Base-by-base conservation (phyloP, 148 eudicot genomes). In the Camellia granthamiana region DNA sequence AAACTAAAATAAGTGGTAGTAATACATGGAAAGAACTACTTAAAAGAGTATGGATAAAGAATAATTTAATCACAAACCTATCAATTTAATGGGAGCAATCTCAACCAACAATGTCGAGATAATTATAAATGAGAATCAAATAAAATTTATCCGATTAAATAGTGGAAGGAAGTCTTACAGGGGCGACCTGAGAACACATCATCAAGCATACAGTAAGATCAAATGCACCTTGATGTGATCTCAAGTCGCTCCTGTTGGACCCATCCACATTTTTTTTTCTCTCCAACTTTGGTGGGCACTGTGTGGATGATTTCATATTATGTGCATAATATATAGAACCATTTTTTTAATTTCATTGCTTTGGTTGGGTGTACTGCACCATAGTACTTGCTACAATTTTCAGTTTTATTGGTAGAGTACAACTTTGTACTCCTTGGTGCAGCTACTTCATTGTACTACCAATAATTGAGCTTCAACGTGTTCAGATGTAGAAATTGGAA, bases 121-220 rank as follows among this genome's bases (percentile, higher is more conserved):
- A 2, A 14, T 14, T 2, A 6, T 3, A 21, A 0, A 23, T 30
- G 19, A 12, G 21, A 3, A 64, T 19, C 3, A 19, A 4, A 2
- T 21, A 15, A 49, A 55, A 2, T 18, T 49, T 1, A 6, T 23
- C n/a, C 2, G 9, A 65, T 46, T 47, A 6, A 3, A 2, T 3
- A 70, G 85, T 83, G 91, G 87, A 81, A 42, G 80, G 77, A 82
- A 85, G 72, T 82, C 85, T 87, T 10, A 81, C 91, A 90, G 92
- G 93, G 95, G 93, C 89, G 93, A 92, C 95, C 93, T 92, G 95
- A 92, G 95, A 92, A 92, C 94, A 91, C 92, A 88, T 83, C 69
- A 82, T 77, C 44, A 21, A 30, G 65, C 21, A 52, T 10, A 23
- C 15, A 41, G 58, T n/a, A 38, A 15, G 4, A 42, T 18, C 11